Base-by-base conservation (phyloP, 2,329 filamentous ascomycete genomes). In the Xylaria multiplex region DNA sequence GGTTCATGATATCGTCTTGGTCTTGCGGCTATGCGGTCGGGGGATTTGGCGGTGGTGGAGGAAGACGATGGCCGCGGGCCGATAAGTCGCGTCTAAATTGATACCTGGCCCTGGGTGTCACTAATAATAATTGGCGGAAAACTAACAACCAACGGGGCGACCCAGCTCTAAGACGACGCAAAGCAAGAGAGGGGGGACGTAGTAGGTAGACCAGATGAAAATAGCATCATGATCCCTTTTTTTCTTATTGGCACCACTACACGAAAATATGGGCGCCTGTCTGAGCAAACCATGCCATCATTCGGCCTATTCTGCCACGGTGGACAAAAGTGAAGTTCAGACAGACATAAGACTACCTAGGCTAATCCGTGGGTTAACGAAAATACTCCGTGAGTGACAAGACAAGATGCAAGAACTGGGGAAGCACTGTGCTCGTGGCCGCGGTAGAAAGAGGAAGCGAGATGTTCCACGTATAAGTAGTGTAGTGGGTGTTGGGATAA, bases 81-180 rank as follows among this genome's bases (percentile, higher is more conserved):
- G 69, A 71, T 70, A 71, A 58, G 65, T 71, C 46, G 66, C 64
- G 64, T 66, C 57, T 61, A 59, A 54, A 66, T 61, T 66, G 69
- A 62, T 48, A 54, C 56, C 65, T 52, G 48, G 56, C 53, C 68
- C 59, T 64, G 63, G 59, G 49, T 56, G 54, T 37, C 58, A 50
- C 56, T 48, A 55, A 46, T 45, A 43, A 60, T 52, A 54, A 56
- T 48, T 53, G 46, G 57, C 45, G 54, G 27, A 27, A 5, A 27
- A 27, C 27, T 27, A 27, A 27, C 19, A 58, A 53, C 50, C 42
- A 32, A 58, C 35, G 22, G 54, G 22, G 16, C 3, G 43, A 55
- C 55, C 59, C 48, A 64, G 54, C 45, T 45, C 32, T 32, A 22
- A 54, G 30, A 14, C 50, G 42, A 59, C 32, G 27, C 49, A 61